Base-by-base conservation (phyloP, 768 basidiomycete genomes). In the Baorangia bicolor region DNA sequence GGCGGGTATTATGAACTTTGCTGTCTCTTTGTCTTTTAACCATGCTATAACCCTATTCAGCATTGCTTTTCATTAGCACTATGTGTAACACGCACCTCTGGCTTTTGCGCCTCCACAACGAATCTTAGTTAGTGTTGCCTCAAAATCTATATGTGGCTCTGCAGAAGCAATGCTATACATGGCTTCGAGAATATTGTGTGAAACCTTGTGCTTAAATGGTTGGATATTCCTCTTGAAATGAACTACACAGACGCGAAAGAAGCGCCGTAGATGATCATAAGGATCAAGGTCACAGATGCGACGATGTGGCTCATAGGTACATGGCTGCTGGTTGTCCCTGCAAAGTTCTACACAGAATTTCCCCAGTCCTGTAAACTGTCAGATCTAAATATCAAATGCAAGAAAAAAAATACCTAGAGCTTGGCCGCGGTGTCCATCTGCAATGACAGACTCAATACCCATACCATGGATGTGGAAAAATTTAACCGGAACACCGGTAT, bases 341-440 rank as follows among this genome's bases (percentile, higher is more conserved):
- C 52, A 58, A 16, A 54, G 41, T 10, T 45, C 37, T 1, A 54
- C 57, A 50, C 53, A 59, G 23, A 47, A 59, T 12, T 10, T 47
- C 0, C 53, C 58, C 1, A 59, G 48, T 27, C 53, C 58, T 59
- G 14, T 4, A 25, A 40, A 27, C 9, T 14, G 3, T 39, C 5
- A 38, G 18, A n/a, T 38, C 10, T 11, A 10, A 5, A 39, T 39
- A 20, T 39, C n/a, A 6, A n/a, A 7, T 41, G 25, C 8, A 13
- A 21, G 12, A 31, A 20, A 23, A 35, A 5, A 46, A 20, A 23
- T 34, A 56, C 40, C 40, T 13, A 53, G 30, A 33, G 47, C 51
- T 40, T 58, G 57, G 1, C 51, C 55, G 0, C n/a, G 9, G 21
- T 58, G 57, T 14, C 47, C 52, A 46, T 58, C 57, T 12, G 52